Evolutionary conservation across 148 eudicot genomes (phyloP).

Genomic region (Rhododendron williamsianum): DNA sequence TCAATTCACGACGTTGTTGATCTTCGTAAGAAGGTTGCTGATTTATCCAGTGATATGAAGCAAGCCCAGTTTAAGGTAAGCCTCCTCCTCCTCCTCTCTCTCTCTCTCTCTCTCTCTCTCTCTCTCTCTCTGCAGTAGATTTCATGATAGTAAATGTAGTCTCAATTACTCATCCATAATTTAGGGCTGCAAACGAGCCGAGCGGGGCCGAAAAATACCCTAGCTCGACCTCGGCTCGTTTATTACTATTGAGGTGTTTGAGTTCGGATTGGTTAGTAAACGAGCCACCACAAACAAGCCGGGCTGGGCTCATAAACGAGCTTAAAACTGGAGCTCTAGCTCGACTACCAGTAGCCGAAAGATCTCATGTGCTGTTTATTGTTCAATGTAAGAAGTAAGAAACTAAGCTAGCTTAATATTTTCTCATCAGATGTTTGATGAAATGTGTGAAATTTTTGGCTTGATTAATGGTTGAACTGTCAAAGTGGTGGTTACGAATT

Average conservation of each 20-base stretch:
- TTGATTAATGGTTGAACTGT: not conserved
- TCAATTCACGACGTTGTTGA: constrained; percentile 29
- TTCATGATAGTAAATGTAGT: too few relatives aligned
- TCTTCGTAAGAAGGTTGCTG: constrained; percentile 46
- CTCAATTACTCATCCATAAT: not conserved
- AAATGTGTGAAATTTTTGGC: not conserved
- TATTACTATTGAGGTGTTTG: too few relatives aligned
- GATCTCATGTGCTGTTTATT: not conserved
- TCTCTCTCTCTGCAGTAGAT: not conserved
- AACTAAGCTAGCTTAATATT: too few relatives aligned
- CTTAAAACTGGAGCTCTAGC: not conserved
- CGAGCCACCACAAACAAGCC: not conserved
- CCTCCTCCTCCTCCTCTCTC: too few relatives aligned
- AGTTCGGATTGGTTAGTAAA: not conserved
- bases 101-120: too few relatives aligned
- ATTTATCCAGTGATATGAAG: constrained; percentile 61
- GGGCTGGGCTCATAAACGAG: not conserved
- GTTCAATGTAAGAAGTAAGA: not conserved
- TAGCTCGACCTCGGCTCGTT: not conserved
- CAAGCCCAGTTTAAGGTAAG: constrained; percentile 45
- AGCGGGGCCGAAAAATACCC: not conserved
- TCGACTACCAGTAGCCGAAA: not conserved
- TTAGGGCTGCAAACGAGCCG: not conserved
- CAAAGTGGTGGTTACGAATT: not conserved
- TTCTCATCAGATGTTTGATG: not conserved